Evolutionary conservation across 2,329 filamentous ascomycete genomes (phyloP), one percentile per base, ranked within the genome.

Genomic region (Graphiopsis chlorocephala): DNA sequence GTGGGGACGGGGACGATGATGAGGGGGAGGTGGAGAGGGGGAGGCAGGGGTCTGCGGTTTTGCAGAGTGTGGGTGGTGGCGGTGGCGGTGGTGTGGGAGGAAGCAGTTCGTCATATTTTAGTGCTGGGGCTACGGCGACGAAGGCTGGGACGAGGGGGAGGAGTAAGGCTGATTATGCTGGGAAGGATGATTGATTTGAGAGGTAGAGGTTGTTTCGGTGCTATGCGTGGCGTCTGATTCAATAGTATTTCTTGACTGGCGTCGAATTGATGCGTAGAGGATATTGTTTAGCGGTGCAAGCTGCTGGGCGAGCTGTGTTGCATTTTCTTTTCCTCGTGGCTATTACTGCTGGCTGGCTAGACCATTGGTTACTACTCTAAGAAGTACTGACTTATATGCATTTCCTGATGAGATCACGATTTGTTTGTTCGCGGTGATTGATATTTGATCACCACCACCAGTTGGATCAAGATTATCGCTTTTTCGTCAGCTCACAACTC

Each of bases 1-100:
- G 76, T 7, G 71, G 66, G 0, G 75, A 76, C 45, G 73, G 75
- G 12, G 73, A 73, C 10, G 71, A 72, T 11, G 72, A 74, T 10
- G 71, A 72, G 4, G 29, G 47, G 1, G 35, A n/a, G n/a, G n/a
- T n/a, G n/a, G 38, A 29, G 52, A 53, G 75, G 65, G 75, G 74
- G 1, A 67, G 75, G 53, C 71, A 71, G 55, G 68, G 68, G 2
- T 70, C 67, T 31, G 56, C 35, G n/a, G 61, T 8, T 57, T 38
- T 31, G 38, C 68, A 61, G 63, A 67, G 56, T 65, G 53, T 45
- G 31, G 50, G 35, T 42, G 28, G 47, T 14, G 47, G 56, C 64
- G 50, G 31, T 28, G 47, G 31, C 42, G 28, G 48, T 52, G 48
- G 23, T 50, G n/a, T n/a, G n/a, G 50, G 61, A 25, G 69, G 65